phyloP scores from a whole-genome alignment of 495 filamentous ascomycete genomes.

The Aspergillus sclerotioniger region DNA sequence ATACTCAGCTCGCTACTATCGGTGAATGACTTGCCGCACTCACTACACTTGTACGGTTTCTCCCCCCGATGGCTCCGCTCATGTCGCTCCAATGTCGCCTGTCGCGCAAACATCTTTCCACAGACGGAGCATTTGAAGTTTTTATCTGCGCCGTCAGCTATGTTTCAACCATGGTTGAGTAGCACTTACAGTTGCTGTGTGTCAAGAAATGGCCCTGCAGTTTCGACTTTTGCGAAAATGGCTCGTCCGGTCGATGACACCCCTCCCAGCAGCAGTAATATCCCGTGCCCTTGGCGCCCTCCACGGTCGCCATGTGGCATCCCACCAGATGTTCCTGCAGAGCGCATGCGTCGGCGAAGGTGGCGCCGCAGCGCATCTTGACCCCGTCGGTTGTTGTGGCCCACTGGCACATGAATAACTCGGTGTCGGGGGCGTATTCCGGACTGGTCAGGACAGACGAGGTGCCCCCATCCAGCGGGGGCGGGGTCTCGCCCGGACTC shows the following conservation, averaged over 20 bases:
- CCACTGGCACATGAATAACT: slow-evolving; percentile 42
- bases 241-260: slow-evolving; percentile 45
- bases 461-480: slow-evolving; percentile 39
- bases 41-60: slow-evolving; percentile 47
- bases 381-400: slow-evolving; percentile 27
- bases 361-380: slow-evolving; percentile 34
- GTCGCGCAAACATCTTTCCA: slow-evolving; percentile 46
- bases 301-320: slow-evolving; percentile 39
- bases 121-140: slow-evolving; percentile 48
- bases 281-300: slow-evolving; percentile 45
- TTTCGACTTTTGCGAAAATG: slow-evolving; percentile 51
- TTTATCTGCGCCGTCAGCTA: slow-evolving; percentile 34
- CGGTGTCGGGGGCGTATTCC: slow-evolving; percentile 34
- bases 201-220: slow-evolving; percentile 50
- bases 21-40: slow-evolving; percentile 47
- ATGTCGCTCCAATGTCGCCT: slow-evolving; percentile 48
- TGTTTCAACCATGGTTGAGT: not conserved
- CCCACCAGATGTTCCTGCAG: slow-evolving; percentile 46
- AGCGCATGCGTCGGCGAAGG: slow-evolving; percentile 34
- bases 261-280: slow-evolving; percentile 51
- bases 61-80: slow-evolving; percentile 55
- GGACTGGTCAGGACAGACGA: slow-evolving; percentile 44
- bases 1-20: slow-evolving; percentile 51
- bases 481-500: slow-evolving; percentile 43
- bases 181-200: slow-evolving; percentile 46